A percentile compares a stretch with the other conserved stretches of the same genome.
These are phyloP conservation scores for Trichoderma asperelloides DNA, from an alignment of 495 filamentous ascomycete genomes.

Conservation along the genomic window DNA sequence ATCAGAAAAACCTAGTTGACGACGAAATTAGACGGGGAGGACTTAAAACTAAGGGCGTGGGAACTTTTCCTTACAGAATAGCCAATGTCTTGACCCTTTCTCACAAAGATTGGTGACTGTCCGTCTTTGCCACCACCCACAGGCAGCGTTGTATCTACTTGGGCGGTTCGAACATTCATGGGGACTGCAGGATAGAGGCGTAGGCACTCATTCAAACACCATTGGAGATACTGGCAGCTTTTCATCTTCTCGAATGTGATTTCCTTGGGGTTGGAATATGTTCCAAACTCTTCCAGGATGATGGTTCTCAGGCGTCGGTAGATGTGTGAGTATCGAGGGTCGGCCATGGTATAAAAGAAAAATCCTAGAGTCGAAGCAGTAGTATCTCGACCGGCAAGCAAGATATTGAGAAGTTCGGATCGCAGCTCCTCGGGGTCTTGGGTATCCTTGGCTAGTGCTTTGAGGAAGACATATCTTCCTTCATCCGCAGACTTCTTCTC, in stretches of 20 bases:
- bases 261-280: constrained; percentile 38
- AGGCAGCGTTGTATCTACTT: constrained; percentile 39
- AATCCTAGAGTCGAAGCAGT: constrained; percentile 50
- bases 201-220: constrained; percentile 39
- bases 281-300: constrained; percentile 43
- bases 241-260: constrained; percentile 31
- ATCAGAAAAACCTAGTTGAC: constrained; percentile 31
- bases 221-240: constrained; percentile 35
- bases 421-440: constrained; percentile 50
- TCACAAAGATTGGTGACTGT: constrained; percentile 28
- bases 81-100: not conserved
- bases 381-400: constrained; percentile 52
- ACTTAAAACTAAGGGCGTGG: not conserved
- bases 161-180: constrained; percentile 32
- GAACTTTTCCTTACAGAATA: not conserved
- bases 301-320: constrained; percentile 37
- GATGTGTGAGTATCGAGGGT: constrained; percentile 30
- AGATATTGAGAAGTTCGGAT: constrained; percentile 55
- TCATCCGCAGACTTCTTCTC: constrained; percentile 11
- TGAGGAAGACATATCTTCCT: constrained; percentile 51
- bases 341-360: constrained; percentile 43
- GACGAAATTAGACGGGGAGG: not conserved
- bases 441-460: constrained; percentile 53
- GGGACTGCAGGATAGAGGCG: constrained; percentile 30
- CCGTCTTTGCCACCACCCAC: constrained; percentile 31